These are phyloP conservation scores for Calvatia gigantea DNA, from an alignment of 768 basidiomycete species.

Conservation along the genomic window DNA sequence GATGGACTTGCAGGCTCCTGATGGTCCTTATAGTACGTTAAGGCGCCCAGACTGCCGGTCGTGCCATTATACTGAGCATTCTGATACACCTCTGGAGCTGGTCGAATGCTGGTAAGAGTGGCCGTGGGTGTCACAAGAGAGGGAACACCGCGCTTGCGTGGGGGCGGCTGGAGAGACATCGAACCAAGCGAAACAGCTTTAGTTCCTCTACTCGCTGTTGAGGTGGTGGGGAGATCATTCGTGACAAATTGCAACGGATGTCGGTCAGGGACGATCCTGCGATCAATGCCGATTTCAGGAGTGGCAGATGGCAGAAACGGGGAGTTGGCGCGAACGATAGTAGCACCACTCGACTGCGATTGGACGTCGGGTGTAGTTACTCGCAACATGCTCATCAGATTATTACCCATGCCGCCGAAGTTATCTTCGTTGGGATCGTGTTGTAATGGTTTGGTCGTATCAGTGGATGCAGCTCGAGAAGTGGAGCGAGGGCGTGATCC, in stretches of 20 bases:
- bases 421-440: conserved; percentile 45
- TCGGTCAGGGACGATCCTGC: conserved; percentile 28
- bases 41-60: conserved; percentile 3
- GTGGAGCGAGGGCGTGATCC: conserved; percentile 51
- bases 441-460: conserved; percentile 28
- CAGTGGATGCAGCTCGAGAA: conserved; percentile 47
- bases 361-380: conserved; percentile 32
- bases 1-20: conserved; percentile 16
- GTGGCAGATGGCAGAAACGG: conserved; percentile 28
- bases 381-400: conserved; percentile 49
- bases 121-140: not conserved
- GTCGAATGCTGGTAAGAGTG: conserved; percentile 5
- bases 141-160: conserved; percentile 46
- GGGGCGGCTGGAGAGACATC: conserved; percentile 45
- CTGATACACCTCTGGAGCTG: conserved; percentile 15
- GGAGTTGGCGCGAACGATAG: conserved; percentile 27
- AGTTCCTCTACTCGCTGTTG: conserved; percentile 24
- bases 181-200: conserved; percentile 31
- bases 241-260: conserved; percentile 22
- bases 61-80: conserved; percentile 9
- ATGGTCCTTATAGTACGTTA: conserved; percentile 5
- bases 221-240: conserved; percentile 25
- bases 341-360: conserved; percentile 19
- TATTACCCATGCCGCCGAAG: conserved; percentile 52
- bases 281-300: conserved; percentile 32